Evolutionary conservation across 768 basidiomycete genomes (phyloP).

Genomic region (Collybia mongolica): DNA sequence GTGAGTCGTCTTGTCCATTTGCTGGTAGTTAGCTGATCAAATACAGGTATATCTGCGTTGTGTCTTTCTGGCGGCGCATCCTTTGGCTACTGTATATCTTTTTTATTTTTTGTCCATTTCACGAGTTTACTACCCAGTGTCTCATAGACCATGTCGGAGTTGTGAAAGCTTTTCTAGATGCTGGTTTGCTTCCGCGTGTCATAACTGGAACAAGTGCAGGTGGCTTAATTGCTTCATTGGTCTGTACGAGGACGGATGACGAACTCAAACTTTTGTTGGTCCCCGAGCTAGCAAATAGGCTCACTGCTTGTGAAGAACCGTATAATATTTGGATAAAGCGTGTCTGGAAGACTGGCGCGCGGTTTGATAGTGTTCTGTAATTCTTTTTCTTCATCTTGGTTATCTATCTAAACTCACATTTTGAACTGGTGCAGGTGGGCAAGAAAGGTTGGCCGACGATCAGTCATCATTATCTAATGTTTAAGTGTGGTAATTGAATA

Average conservation of each 20-base stretch:
- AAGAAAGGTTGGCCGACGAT: constrained; percentile 57
- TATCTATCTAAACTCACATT: constrained; percentile 2
- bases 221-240: constrained; percentile 72
- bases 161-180: constrained; percentile 88
- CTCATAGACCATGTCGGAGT: constrained; percentile 82
- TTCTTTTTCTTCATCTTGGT: constrained; percentile 1
- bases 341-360: constrained; percentile 85
- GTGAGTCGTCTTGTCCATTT: constrained; percentile 25
- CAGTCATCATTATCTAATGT: background rate
- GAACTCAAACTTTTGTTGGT: constrained; percentile 78
- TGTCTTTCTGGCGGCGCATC: constrained; percentile 96
- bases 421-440: constrained; percentile 61
- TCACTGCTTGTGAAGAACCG: constrained; percentile 82
- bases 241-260: constrained; percentile 85
- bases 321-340: constrained; percentile 68
- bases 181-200: constrained; percentile 83
- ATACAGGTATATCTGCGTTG: constrained; percentile 69
- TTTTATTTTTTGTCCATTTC: background rate
- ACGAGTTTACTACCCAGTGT: background rate
- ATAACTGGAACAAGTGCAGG: constrained; percentile 96
- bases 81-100: constrained; percentile 85
- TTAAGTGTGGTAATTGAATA: constrained; percentile 22
- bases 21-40: background rate
- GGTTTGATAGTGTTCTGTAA: constrained; percentile 80
- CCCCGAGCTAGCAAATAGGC: constrained; percentile 80